phyloP scores from a whole-genome alignment of 371 early-diverging fungal species.

The Synchytrium microbalum region DNA sequence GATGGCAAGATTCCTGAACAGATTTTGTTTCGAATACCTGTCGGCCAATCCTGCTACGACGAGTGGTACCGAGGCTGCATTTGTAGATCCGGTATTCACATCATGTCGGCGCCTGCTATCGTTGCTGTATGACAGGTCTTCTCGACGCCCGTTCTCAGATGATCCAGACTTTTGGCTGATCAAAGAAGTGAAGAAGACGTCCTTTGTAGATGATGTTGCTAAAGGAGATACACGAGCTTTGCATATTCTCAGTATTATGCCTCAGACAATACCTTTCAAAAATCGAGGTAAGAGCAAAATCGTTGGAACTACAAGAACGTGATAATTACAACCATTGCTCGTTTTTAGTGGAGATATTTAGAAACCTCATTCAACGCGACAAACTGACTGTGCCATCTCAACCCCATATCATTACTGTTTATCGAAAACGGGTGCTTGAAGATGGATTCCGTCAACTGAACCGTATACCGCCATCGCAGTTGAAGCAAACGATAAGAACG shows the following conservation, averaged over 20 bases:
- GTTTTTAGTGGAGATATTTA: constrained; percentile 23
- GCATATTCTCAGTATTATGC: constrained; percentile 16
- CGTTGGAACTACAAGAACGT: not conserved
- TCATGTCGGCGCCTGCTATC: constrained; percentile 12
- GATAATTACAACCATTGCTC: not conserved
- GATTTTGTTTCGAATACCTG: constrained; percentile 18
- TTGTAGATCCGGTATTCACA: constrained; percentile 13
- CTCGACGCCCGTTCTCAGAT: constrained; percentile 17
- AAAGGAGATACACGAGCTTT: constrained; percentile 39
- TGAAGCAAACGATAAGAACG: constrained; percentile 26
- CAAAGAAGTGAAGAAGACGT: constrained; percentile 11
- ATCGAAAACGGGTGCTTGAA: constrained; percentile 20
- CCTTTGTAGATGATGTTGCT: constrained; percentile 29
- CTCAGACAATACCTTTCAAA: constrained; percentile 25
- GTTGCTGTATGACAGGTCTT: constrained; percentile 15
- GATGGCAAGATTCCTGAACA: constrained; percentile 23
- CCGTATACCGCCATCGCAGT: constrained; percentile 22
- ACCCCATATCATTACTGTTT: constrained; percentile 12
- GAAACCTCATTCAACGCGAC: constrained; percentile 18
- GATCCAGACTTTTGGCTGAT: constrained; percentile 11
- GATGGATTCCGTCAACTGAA: constrained; percentile 23
- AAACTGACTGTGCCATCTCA: constrained; percentile 10
- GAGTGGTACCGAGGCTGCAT: not conserved
- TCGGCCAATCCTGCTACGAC: constrained; percentile 11
- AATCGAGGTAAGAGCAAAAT: not conserved